Base-by-base conservation (phyloP, 176 grass and related monocot genomes). In the Zoysia japonica region DNA sequence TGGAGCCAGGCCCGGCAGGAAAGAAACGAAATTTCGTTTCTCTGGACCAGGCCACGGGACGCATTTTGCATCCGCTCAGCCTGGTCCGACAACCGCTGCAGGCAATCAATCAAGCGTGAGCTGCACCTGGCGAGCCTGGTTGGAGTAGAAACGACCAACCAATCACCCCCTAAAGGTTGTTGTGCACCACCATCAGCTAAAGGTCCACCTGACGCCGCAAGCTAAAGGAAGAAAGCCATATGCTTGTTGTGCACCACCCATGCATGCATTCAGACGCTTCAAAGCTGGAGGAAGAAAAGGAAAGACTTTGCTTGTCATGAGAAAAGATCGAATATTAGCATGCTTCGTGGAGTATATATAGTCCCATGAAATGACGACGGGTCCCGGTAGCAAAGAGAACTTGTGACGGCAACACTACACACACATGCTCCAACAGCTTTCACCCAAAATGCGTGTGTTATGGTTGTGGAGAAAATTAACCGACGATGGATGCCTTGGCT, bases 391-490 rank as follows among this genome's bases (percentile, higher is more conserved):
- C 80, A 83, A 86, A 70, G 20, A 80, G 80, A 83, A 75, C 88
- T 76, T 83, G 83, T 76, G 47, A 54, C 75, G 86, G 67, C 84
- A 80, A 79, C 62, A 75, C 47, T 55, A 35, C 57, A 66, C 68
- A 62, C 43, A 16, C 61, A 68, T 28, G 28, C 28, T 28, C 28
- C 28, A 28, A 28, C 28, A 28, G 28, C 28, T 28, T 28, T 28
- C 28, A 28, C 28, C 28, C 28, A 28, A 28, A 28, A 28, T 28
- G 28, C 28, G 28, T 28, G 28, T 28, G 28, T 28, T 0, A 28
- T 28, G 28, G 28, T 28, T 28, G 28, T 28, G 28, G 28, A 28
- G 28, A 28, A 28, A 28, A 28, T 28, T 28, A 28, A 28, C 28
- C 28, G 28, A 28, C 28, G 28, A 28, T 28, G 28, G 28, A 28